phyloP scores from a whole-genome alignment of 257 asterid species.

The Mitragyna speciosa region DNA sequence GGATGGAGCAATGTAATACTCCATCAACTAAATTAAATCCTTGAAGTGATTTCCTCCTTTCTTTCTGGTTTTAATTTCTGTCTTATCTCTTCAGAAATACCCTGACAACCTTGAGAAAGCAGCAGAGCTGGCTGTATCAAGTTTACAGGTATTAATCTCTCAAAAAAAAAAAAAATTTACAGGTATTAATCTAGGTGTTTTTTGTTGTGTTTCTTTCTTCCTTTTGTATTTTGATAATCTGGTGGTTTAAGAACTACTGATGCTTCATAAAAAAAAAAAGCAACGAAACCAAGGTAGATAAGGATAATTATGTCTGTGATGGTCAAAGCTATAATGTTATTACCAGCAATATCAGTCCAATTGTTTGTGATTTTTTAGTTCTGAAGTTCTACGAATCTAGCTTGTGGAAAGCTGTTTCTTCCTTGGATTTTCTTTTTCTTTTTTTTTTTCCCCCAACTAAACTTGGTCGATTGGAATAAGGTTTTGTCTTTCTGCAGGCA shows the following conservation, averaged over 20 bases:
- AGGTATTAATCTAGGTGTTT: slow-evolving; percentile 46
- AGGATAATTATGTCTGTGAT: not conserved
- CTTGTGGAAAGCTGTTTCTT: no score
- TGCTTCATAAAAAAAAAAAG: not conserved
- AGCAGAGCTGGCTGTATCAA: slow-evolving; percentile 95
- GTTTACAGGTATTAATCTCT: slow-evolving; percentile 76
- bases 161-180: no score
- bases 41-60: slow-evolving; percentile 11
- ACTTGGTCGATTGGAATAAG: not conserved
- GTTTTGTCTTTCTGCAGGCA: slow-evolving; percentile 50
- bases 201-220: not conserved
- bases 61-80: slow-evolving; percentile 23
- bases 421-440: not conserved
- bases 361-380: not conserved
- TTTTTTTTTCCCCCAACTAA: no score
- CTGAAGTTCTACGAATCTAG: no score
- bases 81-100: slow-evolving; percentile 58
- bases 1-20: slow-evolving; percentile 96
- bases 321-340: not conserved
- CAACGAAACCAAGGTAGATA: not conserved
- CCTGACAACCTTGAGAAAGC: slow-evolving; percentile 88
- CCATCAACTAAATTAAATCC: slow-evolving; percentile 12
- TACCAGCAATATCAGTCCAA: not conserved
- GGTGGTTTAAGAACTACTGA: not conserved
- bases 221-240: not conserved